Evolutionary conservation across 2,329 filamentous ascomycete species (phyloP).

Genomic region (Fusarium anthophilum): DNA sequence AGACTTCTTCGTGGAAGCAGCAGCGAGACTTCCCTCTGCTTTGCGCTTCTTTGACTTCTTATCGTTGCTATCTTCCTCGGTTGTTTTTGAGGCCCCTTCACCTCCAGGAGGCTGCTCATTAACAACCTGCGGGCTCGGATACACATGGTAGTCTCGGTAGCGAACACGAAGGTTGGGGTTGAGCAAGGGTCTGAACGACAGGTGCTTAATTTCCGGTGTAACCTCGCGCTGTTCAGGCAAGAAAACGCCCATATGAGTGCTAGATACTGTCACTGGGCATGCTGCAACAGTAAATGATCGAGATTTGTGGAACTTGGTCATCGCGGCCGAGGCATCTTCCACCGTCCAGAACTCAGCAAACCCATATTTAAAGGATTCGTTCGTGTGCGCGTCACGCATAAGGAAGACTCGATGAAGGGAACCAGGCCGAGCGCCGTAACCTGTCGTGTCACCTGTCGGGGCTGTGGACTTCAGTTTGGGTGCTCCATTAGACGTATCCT

Average conservation of each 20-base stretch:
- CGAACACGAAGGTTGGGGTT: conserved; percentile 74
- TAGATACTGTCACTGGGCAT: conserved; percentile 74
- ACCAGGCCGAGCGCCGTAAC: conserved; percentile 75
- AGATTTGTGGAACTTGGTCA: conserved; percentile 75
- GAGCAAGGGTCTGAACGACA: conserved; percentile 75
- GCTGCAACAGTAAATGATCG: conserved; percentile 82
- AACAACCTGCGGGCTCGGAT: conserved; percentile 71
- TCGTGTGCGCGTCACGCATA: conserved; percentile 75
- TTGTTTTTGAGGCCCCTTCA: conserved; percentile 42
- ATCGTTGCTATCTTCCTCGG: conserved; percentile 43
- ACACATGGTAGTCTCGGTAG: conserved; percentile 81
- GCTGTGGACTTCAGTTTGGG: conserved; percentile 69
- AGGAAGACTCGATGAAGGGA: conserved; percentile 82
- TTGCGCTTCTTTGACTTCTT: conserved; percentile 65
- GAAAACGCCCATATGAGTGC: conserved; percentile 87
- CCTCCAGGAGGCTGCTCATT: conserved; percentile 58
- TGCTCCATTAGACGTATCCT: conserved; percentile 55
- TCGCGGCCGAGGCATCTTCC: conserved; percentile 78
- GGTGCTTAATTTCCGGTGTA: conserved; percentile 64
- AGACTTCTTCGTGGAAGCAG: conserved; percentile 49
- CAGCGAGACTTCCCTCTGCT: conserved; percentile 50
- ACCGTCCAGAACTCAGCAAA: conserved; percentile 85
- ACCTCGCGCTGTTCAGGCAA: conserved; percentile 73
- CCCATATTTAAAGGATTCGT: conserved; percentile 82
- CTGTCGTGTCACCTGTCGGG: conserved; percentile 63